These are phyloP conservation scores for Orbilia blumenaviensis DNA, from an alignment of 2,329 filamentous ascomycete genomes.

Conservation along the genomic window DNA sequence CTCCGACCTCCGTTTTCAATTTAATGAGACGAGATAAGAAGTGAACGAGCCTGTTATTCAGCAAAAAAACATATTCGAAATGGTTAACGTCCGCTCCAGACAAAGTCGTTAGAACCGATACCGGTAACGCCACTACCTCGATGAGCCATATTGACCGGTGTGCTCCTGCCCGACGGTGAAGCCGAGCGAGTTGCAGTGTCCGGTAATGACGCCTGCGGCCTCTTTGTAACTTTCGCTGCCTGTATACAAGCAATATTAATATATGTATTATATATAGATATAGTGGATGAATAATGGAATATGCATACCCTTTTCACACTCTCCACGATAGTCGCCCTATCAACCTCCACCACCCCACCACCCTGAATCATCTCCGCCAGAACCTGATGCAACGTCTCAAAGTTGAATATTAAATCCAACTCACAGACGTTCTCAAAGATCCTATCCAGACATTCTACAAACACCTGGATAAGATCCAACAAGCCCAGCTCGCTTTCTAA, in stretches of 20 bases:
- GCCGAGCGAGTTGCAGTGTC: constrained; percentile 31
- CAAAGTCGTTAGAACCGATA: constrained; percentile 51
- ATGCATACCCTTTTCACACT: constrained; percentile 83
- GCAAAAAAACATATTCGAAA: constrained; percentile 2
- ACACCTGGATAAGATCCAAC: constrained; percentile 97
- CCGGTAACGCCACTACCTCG: constrained; percentile 51
- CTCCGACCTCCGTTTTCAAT: background rate
- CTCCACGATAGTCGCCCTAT: constrained; percentile 77
- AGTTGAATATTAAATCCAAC: constrained; percentile 98
- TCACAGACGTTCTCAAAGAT: constrained; percentile 99
- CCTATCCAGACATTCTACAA: constrained; percentile 92
- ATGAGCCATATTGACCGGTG: constrained; percentile 28
- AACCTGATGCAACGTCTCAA: constrained; percentile 92
- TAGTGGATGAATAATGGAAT: constrained; percentile 55
- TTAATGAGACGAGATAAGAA: constrained; percentile 42
- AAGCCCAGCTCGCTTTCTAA: constrained; percentile 95
- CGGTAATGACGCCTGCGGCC: constrained; percentile 40
- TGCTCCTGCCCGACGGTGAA: constrained; percentile 39
- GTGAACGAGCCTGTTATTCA: constrained; percentile 45
- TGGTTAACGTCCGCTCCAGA: constrained; percentile 53
- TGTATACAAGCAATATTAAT: background rate
- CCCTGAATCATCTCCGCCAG: constrained; percentile 94
- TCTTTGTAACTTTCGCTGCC: constrained; percentile 54
- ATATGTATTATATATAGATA: background rate
- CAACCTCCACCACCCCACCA: constrained; percentile 82